Evolutionary conservation across 768 basidiomycete genomes (phyloP).

Genomic region (Hygrophoropsis aurantiaca): DNA sequence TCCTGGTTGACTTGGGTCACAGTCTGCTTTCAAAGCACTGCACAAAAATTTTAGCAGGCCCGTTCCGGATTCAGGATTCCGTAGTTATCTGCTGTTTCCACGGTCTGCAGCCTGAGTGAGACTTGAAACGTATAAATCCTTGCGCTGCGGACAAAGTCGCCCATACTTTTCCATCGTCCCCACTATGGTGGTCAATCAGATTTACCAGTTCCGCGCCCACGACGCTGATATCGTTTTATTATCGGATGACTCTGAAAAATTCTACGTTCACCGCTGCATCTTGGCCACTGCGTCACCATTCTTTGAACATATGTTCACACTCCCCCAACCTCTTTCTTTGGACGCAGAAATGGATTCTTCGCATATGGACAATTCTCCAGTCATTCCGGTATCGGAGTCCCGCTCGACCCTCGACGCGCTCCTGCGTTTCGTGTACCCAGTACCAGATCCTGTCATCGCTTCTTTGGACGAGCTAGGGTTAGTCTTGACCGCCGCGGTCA

Average conservation of each 20-base stretch:
- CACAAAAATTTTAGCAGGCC: too few species aligned
- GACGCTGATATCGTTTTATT: conserved; percentile 57
- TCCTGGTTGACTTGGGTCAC: too few species aligned
- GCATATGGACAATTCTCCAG: conserved; percentile 31
- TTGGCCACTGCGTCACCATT: conserved; percentile 65
- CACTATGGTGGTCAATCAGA: conserved; percentile 14
- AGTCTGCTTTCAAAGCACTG: too few species aligned
- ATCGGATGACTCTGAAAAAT: conserved; percentile 45
- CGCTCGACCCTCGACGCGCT: conserved; percentile 45
- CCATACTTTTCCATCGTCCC: conserved; percentile 3
- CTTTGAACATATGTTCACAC: conserved; percentile 66
- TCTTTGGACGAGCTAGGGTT: conserved; percentile 54
- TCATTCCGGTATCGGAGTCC: conserved; percentile 58
- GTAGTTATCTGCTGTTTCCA: too few species aligned
- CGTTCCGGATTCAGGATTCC: too few species aligned
- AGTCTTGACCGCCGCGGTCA: conserved; percentile 53
- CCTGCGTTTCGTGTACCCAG: conserved; percentile 62
- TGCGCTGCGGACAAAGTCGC: background rate
- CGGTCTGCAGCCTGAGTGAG: too few species aligned
- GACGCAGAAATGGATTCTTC: conserved; percentile 7
- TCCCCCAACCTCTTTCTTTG: conserved; percentile 49
- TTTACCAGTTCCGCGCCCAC: conserved; percentile 39
- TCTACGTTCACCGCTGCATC: conserved; percentile 62
- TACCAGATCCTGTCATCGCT: conserved; percentile 50
- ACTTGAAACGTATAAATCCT: conserved; percentile 18